Base-by-base conservation (phyloP, 2,329 filamentous ascomycete species). In the Colletotrichum cordylinicola region DNA sequence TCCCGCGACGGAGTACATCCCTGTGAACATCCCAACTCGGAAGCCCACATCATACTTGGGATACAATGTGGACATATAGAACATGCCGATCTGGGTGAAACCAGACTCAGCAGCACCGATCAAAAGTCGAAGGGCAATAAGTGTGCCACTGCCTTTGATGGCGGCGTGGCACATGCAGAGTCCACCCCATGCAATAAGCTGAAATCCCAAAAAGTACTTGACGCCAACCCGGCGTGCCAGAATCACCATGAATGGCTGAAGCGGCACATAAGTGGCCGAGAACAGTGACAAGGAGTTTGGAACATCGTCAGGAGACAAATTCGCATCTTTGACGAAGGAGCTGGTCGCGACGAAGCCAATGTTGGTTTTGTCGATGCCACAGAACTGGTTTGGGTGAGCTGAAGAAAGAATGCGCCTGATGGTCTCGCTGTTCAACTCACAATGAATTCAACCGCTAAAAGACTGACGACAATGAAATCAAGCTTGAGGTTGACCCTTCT, bases 351-450 rank as follows among this genome's bases (percentile, higher is more conserved):
- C 78, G 64, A 79, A 80, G 29, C 78, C 78, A 27, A 79, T 67
- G 60, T 79, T 78, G 29, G 78, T 79, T 52, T 80, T 79, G 74
- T 80, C 79, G 37, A 80, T 78, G 6, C 78, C 78, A 52, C 76
- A 79, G 31, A 79, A 79, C 74, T 79, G 37, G 6, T 15, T n/a
- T 16, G 18, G 10, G 18, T 69, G 12, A 60, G 33, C 7, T 6
- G 6, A 9, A 8, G 5, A 33, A 18, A 43, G 58, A 43, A 8
- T 27, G 29, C n/a, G n/a, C 24, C 3, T 8, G 21, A 61, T 31
- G 21, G n/a, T 3, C 4, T 37, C 6, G 35, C 1, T 31, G 4
- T 21, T 2, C 8, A 13, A 60, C 77, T 52, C 6, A 80, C 78
- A 24, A 78, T 79, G 5, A 80, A 79, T 64, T 78, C 76, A 37